Base-by-base conservation (phyloP, 208 protist genomes). In the Wallacemonas sp. region DNA sequence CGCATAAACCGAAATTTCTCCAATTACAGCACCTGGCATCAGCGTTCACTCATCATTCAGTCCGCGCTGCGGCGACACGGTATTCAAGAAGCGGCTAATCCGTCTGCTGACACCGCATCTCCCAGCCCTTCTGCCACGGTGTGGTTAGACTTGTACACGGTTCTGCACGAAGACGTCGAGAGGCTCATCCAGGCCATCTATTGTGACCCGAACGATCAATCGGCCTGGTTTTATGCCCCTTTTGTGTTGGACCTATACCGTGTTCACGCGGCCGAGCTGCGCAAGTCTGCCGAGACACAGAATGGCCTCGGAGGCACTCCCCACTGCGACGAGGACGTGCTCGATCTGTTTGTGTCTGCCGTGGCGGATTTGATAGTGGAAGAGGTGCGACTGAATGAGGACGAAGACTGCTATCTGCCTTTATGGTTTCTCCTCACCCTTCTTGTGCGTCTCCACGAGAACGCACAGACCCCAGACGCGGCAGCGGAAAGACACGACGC, bases 1-100 rank as follows among this genome's bases (percentile, higher is more conserved):
- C 94, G 97, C 60, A 96, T 99, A 36, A 72, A 88, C 22, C 64
- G 77, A 22, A 98, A 99, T 77, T 99, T 99, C 73, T 98, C 93
- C 30, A 99, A 99, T 70, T 99, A 99, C 80, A 98, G 95, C 36
- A 96, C 97, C 19, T 99, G 97, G 97, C 97, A 99, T 82, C 88
- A 98, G 62, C 84, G 97, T 15, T 85, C 72, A 1, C 54, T 92
- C 2, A 78, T 83, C 19, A 6, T 95, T 2, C 69, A 33, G 4
- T 31, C 30, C 14, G 63, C 47, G 39, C 28, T 62, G 34, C 53
- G 45, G 19, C 53, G 61, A 9, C 45, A 56, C 24, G 31, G 42
- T 38, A 56, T 55, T 56, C 44, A 24, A 15, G 45, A 56, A 0
- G 6, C 45, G 36, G 14, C 36, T 41, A n/a, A n/a, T n/a, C n/a